phyloP scores from a whole-genome alignment of 2,329 filamentous ascomycete species.

The Shiraia sp. region DNA sequence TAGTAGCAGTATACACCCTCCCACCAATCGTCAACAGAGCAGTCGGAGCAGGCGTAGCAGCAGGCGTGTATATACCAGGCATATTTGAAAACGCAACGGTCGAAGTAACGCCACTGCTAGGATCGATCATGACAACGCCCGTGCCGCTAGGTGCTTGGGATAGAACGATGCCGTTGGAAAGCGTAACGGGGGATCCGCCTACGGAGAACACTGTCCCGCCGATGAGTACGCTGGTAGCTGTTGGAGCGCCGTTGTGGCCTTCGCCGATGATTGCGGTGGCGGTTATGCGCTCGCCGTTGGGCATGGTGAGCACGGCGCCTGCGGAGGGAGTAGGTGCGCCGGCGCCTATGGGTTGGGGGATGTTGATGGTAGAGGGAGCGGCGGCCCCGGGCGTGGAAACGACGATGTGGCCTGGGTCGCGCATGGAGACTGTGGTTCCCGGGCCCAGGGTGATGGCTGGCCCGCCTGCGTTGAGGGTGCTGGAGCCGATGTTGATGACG shows the following conservation, averaged over 20 bases:
- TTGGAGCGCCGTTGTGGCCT: not conserved
- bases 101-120: conserved; percentile 7
- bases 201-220: conserved; percentile 9
- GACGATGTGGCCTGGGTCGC: conserved; percentile 7
- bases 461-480: conserved; percentile 9
- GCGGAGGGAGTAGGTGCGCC: conserved; percentile 5
- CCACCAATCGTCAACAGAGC: conserved; percentile 15
- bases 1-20: conserved; percentile 11
- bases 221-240: conserved; percentile 8
- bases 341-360: conserved; percentile 8
- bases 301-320: conserved; percentile 14
- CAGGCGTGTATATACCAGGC: conserved; percentile 1
- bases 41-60: conserved; percentile 1
- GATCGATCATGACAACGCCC: conserved; percentile 11
- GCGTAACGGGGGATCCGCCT: conserved; percentile 12
- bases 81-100: conserved; percentile 12
- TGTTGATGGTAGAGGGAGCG: conserved; percentile 12
- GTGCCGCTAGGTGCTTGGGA: conserved; percentile 12
- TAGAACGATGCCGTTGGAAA: conserved; percentile 14
- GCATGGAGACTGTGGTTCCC: conserved; percentile 7
- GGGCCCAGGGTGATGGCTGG: conserved; percentile 12
- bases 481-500: conserved; percentile 11
- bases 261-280: conserved; percentile 13
- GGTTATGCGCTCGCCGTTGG: conserved; percentile 10
- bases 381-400: conserved; percentile 6